These are phyloP conservation scores for Picea engelmannii DNA, from an alignment of 83 land plant genomes.

Conservation along the genomic window DNA sequence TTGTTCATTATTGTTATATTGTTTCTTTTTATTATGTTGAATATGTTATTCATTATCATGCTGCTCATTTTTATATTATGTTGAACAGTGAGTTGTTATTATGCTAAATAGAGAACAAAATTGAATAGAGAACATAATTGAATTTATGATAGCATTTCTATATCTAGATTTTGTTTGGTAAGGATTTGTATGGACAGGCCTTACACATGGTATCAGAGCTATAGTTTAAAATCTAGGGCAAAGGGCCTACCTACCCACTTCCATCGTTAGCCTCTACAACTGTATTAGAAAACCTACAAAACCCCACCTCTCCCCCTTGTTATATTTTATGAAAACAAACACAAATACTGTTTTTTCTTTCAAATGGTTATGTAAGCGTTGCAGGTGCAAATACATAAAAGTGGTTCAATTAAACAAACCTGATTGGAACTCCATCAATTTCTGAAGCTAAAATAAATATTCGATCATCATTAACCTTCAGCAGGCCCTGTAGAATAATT, in stretches of 20 bases:
- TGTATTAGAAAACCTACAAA: constrained; percentile 35
- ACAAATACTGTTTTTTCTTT: background rate
- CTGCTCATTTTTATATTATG: no score
- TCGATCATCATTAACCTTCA: constrained; percentile 32
- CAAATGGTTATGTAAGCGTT: background rate
- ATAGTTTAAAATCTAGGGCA: background rate
- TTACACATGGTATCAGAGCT: no score
- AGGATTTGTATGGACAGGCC: no score
- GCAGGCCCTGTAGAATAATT: constrained; percentile 34
- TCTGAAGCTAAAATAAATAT: constrained; percentile 31
- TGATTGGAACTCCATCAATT: constrained; percentile 40
- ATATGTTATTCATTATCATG: no score
- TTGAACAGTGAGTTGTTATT: no score
- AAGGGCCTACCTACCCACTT: constrained; percentile 19
- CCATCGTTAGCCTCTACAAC: constrained; percentile 51
- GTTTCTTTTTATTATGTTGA: no score
- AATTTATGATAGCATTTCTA: no score
- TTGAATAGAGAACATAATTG: no score
- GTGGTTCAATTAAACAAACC: constrained; percentile 9
- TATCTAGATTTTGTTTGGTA: no score
- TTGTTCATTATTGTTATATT: no score
- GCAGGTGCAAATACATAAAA: background rate
- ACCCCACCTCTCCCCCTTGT: background rate
- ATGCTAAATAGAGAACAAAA: no score
- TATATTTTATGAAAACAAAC: background rate